These are phyloP conservation scores for Leptosphaerulina australis DNA, from an alignment of 2,329 filamentous ascomycete genomes.

Conservation along the genomic window DNA sequence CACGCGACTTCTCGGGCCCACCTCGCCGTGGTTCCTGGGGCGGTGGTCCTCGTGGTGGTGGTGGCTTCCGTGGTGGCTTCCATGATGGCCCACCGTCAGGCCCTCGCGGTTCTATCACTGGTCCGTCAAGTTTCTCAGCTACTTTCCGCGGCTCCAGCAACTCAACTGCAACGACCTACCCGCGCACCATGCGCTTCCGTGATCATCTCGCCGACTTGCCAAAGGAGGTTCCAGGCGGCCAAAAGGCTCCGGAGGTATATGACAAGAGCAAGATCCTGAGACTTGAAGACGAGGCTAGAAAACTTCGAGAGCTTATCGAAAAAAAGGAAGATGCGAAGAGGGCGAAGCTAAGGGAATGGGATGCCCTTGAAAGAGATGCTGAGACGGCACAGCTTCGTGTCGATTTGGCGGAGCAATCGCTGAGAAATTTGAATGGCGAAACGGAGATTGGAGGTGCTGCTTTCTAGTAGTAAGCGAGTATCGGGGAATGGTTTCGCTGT, in stretches of 20 bases:
- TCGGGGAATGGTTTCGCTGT: background rate
- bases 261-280: conserved; percentile 53
- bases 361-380: conserved; percentile 51
- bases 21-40: conserved; percentile 48
- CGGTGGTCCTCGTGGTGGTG: conserved; percentile 40
- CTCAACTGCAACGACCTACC: conserved; percentile 53
- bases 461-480: conserved; percentile 31
- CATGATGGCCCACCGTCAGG: conserved; percentile 42
- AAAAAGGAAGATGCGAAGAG: conserved; percentile 55
- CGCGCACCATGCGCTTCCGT: conserved; percentile 55
- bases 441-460: conserved; percentile 46
- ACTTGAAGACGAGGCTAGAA: conserved; percentile 56
- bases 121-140: conserved; percentile 40
- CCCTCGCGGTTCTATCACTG: conserved; percentile 38
- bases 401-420: conserved; percentile 55
- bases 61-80: conserved; percentile 29
- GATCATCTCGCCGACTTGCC: conserved; percentile 53
- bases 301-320: conserved; percentile 53
- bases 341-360: conserved; percentile 54
- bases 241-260: conserved; percentile 51
- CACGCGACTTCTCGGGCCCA: conserved; percentile 42
- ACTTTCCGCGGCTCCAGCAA: conserved; percentile 52
- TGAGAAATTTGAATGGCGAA: conserved; percentile 51
- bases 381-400: conserved; percentile 53
- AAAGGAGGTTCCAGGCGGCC: conserved; percentile 53